phyloP scores from a whole-genome alignment of 2,329 filamentous ascomycete species.

The Acrocalymma vagum region DNA sequence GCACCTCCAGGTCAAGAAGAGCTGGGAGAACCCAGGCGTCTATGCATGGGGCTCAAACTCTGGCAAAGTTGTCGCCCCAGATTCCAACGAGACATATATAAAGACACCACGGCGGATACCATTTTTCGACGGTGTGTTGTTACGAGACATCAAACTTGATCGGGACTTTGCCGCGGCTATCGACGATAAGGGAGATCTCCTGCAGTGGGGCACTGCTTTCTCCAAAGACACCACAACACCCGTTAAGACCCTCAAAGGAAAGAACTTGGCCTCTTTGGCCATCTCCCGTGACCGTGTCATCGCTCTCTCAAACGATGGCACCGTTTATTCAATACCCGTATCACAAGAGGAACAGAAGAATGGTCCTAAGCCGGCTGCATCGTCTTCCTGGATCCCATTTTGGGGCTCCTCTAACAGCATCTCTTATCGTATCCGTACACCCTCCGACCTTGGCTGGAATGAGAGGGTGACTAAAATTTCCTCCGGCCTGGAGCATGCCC shows the following conservation, averaged over 20 bases:
- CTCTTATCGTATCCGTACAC: conserved; percentile 77
- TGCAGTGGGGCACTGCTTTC: conserved; percentile 90
- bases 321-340: conserved; percentile 85
- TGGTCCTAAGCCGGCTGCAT: conserved; percentile 70
- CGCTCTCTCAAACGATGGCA: conserved; percentile 76
- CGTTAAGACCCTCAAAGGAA: conserved; percentile 77
- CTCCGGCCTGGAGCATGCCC: conserved; percentile 83
- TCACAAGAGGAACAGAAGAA: conserved; percentile 74
- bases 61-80: conserved; percentile 84
- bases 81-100: conserved; percentile 77
- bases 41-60: conserved; percentile 94
- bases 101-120: conserved; percentile 81
- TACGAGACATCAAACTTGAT: conserved; percentile 88
- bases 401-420: conserved; percentile 69
- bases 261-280: conserved; percentile 78
- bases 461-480: conserved; percentile 79
- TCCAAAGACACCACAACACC: conserved; percentile 71
- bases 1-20: conserved; percentile 86
- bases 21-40: conserved; percentile 82
- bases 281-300: conserved; percentile 86
- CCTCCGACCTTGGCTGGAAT: conserved; percentile 68
- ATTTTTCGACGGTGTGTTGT: conserved; percentile 83
- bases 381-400: conserved; percentile 77
- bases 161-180: conserved; percentile 85
- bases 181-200: conserved; percentile 83